These are phyloP conservation scores for Entomortierella chlamydospora DNA, from an alignment of 192 early-diverging fungal genomes.

Conservation along the genomic window DNA sequence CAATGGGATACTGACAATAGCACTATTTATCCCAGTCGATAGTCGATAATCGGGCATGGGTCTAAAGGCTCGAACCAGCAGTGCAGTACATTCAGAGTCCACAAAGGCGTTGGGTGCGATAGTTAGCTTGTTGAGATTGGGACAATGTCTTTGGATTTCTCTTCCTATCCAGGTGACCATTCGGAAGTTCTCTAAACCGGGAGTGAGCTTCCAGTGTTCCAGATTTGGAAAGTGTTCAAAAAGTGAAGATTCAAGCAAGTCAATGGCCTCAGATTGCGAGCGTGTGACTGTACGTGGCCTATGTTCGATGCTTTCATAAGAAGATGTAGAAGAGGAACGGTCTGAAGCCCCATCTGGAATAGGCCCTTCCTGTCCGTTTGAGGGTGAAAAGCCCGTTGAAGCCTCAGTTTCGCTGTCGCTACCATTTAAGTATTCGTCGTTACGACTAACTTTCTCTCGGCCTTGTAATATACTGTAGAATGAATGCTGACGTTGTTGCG, in stretches of 20 bases:
- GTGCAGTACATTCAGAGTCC: background rate
- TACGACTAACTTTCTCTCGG: too few relatives aligned
- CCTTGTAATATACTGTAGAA: background rate
- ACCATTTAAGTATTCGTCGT: too few relatives aligned
- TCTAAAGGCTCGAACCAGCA: background rate
- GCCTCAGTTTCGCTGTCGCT: background rate
- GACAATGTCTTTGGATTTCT: background rate
- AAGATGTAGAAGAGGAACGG: background rate
- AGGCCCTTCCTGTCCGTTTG: background rate
- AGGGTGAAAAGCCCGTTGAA: too few relatives aligned
- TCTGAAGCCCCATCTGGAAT: background rate
- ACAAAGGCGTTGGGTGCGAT: background rate
- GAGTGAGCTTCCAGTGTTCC: background rate
- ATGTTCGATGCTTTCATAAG: background rate
- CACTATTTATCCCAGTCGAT: background rate
- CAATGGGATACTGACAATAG: background rate
- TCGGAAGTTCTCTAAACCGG: background rate
- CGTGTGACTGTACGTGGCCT: background rate
- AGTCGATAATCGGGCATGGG: background rate
- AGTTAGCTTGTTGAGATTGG: conserved; percentile 7
- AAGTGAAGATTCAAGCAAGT: background rate
- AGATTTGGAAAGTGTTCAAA: conserved; percentile 7
- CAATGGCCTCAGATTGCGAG: background rate
- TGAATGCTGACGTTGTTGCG: background rate
- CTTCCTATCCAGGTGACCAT: background rate